Evolutionary conservation across 2,329 filamentous ascomycete genomes (phyloP), one percentile per base, ranked within the genome.

Genomic region (Penicillium sp.): DNA sequence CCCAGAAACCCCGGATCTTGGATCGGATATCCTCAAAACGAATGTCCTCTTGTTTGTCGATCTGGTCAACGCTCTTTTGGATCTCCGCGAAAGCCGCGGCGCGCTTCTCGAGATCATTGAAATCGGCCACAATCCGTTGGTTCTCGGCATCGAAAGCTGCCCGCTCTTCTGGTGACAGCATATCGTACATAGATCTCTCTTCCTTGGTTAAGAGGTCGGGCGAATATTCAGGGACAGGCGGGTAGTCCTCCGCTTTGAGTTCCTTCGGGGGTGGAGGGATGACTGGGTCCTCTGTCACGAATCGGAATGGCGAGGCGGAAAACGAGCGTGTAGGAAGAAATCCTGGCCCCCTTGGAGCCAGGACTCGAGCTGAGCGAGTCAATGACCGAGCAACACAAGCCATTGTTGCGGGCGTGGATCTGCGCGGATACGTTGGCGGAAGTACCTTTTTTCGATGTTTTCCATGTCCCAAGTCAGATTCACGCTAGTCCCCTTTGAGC

Each of bases 1-100:
- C 76, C 79, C 81, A 81, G 64, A 79, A 80, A 0, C 79, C 80
- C n/a, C 64, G 63, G 0, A 38, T 33, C 40, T 66, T 74, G 33
- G 66, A 57, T 13, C 61, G 61, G 2, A 70, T 50, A 19, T 75
- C 74, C 1, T 73, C 68, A 44, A 76, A 76, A 28, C 70, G 68
- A 56, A 76, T 51, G 37, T 71, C 70, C 9, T 66, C 68, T 15
- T 73, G 64, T 58, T 69, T 74, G 7, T 79, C 73, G 28, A 79
- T 65, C 38, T 74, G 66, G 8, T 69, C 64, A 8, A 76, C 68
- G n/a, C 63, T 59, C 56, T 69, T 67, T 12, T 79, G 74, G 30
- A 80, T 61, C 58, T 77, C 70, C 49, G 70, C 70, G 51, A 76
- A 74, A 13, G 61, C 61, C 22, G 65, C 68, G 38, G 66, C 64